These are phyloP conservation scores for Teunomyces cretensis DNA, from an alignment of 805 yeast genomes.

Conservation along the genomic window DNA sequence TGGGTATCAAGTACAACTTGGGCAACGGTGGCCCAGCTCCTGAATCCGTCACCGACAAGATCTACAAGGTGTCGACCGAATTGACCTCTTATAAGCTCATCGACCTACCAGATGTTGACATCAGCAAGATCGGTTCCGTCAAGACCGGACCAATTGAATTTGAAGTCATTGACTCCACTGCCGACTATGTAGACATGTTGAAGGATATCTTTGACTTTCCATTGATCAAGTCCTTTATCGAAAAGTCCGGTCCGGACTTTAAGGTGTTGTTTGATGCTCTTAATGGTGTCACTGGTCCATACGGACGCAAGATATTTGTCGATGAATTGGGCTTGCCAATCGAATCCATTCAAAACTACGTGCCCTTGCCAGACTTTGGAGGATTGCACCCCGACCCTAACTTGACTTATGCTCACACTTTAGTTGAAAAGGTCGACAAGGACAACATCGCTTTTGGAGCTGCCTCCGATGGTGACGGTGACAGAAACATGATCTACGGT, in stretches of 20 bases:
- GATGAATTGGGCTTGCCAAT: constrained; percentile 79
- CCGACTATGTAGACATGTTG: constrained; percentile 74
- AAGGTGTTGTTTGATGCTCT: constrained; percentile 82
- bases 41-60: constrained; percentile 85
- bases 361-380: constrained; percentile 88
- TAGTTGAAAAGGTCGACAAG: constrained; percentile 82
- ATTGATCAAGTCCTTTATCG: constrained; percentile 70
- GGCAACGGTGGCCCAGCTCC: constrained; percentile 99
- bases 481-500: constrained; percentile 97
- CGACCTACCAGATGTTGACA: constrained; percentile 64
- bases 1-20: constrained; percentile 94
- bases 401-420: constrained; percentile 85
- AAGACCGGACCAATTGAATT: constrained; percentile 59
- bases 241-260: constrained; percentile 51
- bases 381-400: constrained; percentile 98
- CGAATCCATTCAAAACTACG: constrained; percentile 71
- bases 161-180: constrained; percentile 80
- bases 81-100: constrained; percentile 62
- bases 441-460: constrained; percentile 91
- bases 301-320: constrained; percentile 80
- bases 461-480: constrained; percentile 99
- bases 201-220: constrained; percentile 86
- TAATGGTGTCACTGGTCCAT: constrained; percentile 97
- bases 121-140: constrained; percentile 53
- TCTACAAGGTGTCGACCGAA: constrained; percentile 65